A percentile compares a stretch with the other conserved stretches of the same genome.
These are phyloP conservation scores for Aspergillus versicolor DNA, from an alignment of 2,329 filamentous ascomycete species.

Conservation along the genomic window DNA sequence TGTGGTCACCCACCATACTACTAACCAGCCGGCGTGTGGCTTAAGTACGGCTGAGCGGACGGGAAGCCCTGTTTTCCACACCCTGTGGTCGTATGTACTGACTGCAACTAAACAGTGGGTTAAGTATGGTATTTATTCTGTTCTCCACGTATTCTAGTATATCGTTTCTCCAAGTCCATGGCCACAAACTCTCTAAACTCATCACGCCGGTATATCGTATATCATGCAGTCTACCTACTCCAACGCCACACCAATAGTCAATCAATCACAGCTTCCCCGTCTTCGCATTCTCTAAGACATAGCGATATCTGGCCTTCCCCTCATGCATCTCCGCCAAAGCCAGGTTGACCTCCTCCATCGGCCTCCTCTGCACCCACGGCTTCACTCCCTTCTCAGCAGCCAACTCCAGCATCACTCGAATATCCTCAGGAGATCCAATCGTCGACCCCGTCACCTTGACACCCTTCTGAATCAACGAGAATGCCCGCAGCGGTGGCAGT, in stretches of 20 bases:
- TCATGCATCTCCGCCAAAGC: conserved; percentile 46
- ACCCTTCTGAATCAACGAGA: conserved; percentile 59
- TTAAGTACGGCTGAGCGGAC: too few species aligned
- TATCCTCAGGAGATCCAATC: conserved; percentile 45
- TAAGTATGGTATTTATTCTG: too few species aligned
- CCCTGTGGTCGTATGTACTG: too few species aligned
- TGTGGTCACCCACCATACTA: too few species aligned
- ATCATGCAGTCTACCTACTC: not conserved
- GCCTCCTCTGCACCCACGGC: conserved; percentile 44
- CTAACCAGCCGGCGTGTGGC: too few species aligned
- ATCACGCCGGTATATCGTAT: too few species aligned
- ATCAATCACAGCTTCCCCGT: conserved; percentile 30
- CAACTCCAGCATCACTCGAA: conserved; percentile 44
- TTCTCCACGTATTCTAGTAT: too few species aligned
- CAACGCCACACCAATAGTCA: not conserved
- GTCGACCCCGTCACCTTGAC: conserved; percentile 52
- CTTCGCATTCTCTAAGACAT: conserved; percentile 44
- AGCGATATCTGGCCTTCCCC: conserved; percentile 48
- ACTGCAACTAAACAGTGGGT: too few species aligned
- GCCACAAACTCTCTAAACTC: too few species aligned
- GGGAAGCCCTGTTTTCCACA: too few species aligned
- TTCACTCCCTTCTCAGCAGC: conserved; percentile 42
- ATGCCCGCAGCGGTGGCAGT: conserved; percentile 55
- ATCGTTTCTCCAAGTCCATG: too few species aligned
- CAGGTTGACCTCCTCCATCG: conserved; percentile 45